Conservation (phyloP, 2,329 filamentous ascomycete species). For the Aspergillus thermomutatus region DNA sequence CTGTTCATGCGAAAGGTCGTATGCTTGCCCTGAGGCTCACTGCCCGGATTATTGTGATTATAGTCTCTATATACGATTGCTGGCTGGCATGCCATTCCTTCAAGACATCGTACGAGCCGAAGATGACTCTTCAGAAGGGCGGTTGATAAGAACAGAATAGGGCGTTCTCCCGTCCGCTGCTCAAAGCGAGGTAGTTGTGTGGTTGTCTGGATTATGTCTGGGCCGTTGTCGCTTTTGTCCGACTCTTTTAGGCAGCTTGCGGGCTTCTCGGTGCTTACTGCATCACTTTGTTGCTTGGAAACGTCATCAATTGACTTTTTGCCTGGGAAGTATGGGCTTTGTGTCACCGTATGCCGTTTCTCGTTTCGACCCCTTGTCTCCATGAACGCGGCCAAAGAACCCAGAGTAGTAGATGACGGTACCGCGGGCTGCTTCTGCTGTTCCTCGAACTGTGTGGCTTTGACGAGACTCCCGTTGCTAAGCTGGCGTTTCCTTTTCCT, state of each 20-base stretch:
- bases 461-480: neutral
- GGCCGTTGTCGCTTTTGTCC: neutral
- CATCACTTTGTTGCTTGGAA: neutral
- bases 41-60: neutral
- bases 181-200: constrained; percentile 21
- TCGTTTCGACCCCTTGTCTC: constrained; percentile 39
- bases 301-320: neutral
- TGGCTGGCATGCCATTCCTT: constrained; percentile 9
- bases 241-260: neutral
- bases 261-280: neutral
- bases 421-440: constrained; percentile 8
- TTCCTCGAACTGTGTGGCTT: neutral
- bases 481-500: neutral
- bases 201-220: neutral
- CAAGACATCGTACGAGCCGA: constrained; percentile 16
- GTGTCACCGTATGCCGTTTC: constrained; percentile 25
- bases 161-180: constrained; percentile 19
- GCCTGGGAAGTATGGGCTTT: constrained; percentile 23
- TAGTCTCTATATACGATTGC: constrained; percentile 28
- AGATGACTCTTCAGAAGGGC: constrained; percentile 25
- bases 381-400: constrained; percentile 51
- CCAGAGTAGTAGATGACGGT: constrained; percentile 31
- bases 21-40: neutral
- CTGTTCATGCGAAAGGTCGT: neutral
- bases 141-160: constrained; percentile 22